Evolutionary conservation across 441 rosid species (phyloP).

Genomic region (Gossypium davidsonii): DNA sequence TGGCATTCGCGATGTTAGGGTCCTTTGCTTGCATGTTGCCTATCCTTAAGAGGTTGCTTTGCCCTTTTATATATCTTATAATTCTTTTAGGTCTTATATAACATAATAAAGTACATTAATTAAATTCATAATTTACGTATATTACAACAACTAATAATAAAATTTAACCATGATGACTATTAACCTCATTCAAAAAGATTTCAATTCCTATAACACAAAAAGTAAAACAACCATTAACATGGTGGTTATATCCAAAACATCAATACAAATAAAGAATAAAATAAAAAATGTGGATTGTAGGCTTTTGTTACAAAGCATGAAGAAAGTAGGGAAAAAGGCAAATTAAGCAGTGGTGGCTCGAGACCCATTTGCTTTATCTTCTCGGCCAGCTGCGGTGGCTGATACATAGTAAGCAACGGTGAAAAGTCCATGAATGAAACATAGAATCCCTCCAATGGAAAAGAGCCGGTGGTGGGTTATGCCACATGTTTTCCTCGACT

Average conservation of each 20-base stretch:
- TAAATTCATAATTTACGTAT: no score
- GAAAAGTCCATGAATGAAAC: conserved; percentile 71
- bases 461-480: conserved; percentile 49
- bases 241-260: background rate
- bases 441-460: conserved; percentile 62
- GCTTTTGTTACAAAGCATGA: background rate
- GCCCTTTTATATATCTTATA: no score
- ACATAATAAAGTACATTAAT: no score
- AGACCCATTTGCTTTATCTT: background rate
- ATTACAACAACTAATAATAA: no score
- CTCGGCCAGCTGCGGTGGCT: conserved; percentile 49
- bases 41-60: no score
- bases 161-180: no score
- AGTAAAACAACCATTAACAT: background rate
- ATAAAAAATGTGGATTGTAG: background rate
- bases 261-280: background rate
- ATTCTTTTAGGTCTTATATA: no score
- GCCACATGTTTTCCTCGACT: conserved; percentile 53
- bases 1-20: no score
- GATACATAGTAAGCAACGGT: conserved; percentile 61
- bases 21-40: no score
- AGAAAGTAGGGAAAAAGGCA: no score
- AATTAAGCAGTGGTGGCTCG: conserved; percentile 24
- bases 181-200: background rate
- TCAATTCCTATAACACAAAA: background rate